Conservation (phyloP, 1,284 basidiomycete genomes). For the Agaricales sp. region DNA sequence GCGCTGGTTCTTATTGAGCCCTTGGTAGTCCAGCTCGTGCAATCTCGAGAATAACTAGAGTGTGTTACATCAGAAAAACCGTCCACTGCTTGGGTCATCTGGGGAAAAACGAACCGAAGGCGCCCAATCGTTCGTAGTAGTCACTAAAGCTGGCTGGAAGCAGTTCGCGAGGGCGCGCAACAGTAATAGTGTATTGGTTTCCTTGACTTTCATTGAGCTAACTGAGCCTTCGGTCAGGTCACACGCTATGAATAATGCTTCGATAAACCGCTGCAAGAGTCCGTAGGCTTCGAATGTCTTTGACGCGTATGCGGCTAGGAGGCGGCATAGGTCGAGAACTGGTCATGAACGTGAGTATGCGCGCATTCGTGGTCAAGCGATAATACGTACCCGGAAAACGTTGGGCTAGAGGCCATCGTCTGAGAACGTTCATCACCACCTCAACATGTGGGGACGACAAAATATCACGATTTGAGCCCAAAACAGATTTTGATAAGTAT, state of each 20-base stretch:
- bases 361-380: not conserved
- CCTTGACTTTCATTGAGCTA: conserved; percentile 43
- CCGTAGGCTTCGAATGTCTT: conserved; percentile 35
- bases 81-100: too few relatives aligned
- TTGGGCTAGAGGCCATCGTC: conserved; percentile 71
- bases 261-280: conserved; percentile 43
- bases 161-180: conserved; percentile 77
- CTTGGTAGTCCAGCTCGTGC: conserved; percentile 34
- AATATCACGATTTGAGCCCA: conserved; percentile 25
- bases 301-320: conserved; percentile 62
- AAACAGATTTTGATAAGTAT: conserved; percentile 45
- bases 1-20: conserved; percentile 60
- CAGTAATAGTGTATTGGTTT: conserved; percentile 83
- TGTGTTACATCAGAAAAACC: too few relatives aligned
- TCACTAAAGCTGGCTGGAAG: conserved; percentile 44
- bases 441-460: conserved; percentile 37
- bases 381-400: conserved; percentile 68
- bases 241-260: conserved; percentile 56
- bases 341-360: conserved; percentile 6
- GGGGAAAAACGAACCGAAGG: conserved; percentile 2
- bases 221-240: conserved; percentile 35
- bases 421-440: conserved; percentile 54
- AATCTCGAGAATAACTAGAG: not conserved
- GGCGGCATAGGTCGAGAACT: conserved; percentile 85
- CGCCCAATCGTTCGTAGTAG: conserved; percentile 41